Evolutionary conservation across 2,329 filamentous ascomycete genomes (phyloP).

Genomic region (Scedosporium apiospermum): DNA sequence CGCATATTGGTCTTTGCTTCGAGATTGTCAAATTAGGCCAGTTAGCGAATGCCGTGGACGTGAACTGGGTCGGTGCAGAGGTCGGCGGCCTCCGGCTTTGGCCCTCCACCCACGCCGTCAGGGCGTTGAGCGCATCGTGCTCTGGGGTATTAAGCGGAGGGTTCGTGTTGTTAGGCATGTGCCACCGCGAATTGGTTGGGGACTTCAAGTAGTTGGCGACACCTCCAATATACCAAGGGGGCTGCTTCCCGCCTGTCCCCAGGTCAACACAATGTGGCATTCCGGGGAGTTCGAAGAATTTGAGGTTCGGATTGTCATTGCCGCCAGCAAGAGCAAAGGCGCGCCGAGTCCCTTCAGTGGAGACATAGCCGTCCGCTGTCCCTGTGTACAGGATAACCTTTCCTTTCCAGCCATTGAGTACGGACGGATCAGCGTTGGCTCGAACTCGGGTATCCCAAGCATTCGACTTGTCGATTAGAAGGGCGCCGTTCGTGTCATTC

Average conservation of each 20-base stretch:
- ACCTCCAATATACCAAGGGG: constrained; percentile 24
- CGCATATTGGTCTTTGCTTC: not conserved
- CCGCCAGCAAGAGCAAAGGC: constrained; percentile 22
- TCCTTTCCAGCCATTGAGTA: constrained; percentile 19
- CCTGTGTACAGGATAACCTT: constrained; percentile 34
- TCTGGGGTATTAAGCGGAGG: not conserved
- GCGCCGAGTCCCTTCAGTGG: constrained; percentile 18
- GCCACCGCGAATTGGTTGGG: not conserved
- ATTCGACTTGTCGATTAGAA: not conserved
- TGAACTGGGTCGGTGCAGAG: not conserved
- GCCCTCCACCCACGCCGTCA: constrained; percentile 7
- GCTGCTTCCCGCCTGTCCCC: constrained; percentile 15
- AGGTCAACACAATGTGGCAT: constrained; percentile 38
- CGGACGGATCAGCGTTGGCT: constrained; percentile 12
- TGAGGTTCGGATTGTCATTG: constrained; percentile 29
- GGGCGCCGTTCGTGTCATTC: not conserved
- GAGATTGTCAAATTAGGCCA: not conserved
- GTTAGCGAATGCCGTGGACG: not conserved
- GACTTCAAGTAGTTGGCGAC: constrained; percentile 11
- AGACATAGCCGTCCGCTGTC: constrained; percentile 25
- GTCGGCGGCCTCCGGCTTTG: not conserved
- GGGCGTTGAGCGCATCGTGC: constrained; percentile 1
- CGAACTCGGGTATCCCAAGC: constrained; percentile 9
- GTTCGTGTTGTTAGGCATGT: not conserved
- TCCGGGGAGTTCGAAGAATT: constrained; percentile 39